phyloP scores from a whole-genome alignment of 441 rosid species.

The Syzygium syzygioides region DNA sequence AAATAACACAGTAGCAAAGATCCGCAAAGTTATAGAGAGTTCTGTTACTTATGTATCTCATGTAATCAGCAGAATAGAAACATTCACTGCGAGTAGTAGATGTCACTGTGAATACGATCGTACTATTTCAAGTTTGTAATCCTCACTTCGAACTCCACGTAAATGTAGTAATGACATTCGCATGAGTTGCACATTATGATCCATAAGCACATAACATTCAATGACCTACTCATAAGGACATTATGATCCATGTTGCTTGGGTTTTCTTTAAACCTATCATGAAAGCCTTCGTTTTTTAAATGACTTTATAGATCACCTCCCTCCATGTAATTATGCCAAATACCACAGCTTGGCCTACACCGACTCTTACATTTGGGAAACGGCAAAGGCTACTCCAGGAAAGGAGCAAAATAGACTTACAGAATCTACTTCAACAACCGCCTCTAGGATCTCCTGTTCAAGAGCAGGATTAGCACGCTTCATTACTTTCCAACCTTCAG shows the following conservation, averaged over 20 bases:
- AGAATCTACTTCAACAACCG: conserved; percentile 58
- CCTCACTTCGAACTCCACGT: neutral
- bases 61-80: neutral
- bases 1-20: neutral
- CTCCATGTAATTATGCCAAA: neutral
- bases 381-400: neutral
- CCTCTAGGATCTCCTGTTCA: conserved; percentile 73
- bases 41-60: neutral
- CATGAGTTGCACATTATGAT: neutral
- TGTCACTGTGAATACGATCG: neutral
- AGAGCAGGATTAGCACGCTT: conserved; percentile 49
- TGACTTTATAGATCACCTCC: neutral
- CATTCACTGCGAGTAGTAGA: neutral
- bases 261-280: neutral
- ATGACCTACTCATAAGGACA: neutral
- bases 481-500: conserved; percentile 91
- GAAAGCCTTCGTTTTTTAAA: neutral
- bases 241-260: neutral
- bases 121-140: neutral
- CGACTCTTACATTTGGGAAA: neutral
- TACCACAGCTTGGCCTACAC: neutral
- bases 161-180: neutral
- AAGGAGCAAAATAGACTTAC: conserved; percentile 32
- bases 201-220: neutral
- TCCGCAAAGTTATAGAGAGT: neutral